A percentile compares a stretch with the other conserved stretches of the same genome.
Conservation (phyloP, 2,329 filamentous ascomycete species). For the Alternaria triticimaculans region DNA sequence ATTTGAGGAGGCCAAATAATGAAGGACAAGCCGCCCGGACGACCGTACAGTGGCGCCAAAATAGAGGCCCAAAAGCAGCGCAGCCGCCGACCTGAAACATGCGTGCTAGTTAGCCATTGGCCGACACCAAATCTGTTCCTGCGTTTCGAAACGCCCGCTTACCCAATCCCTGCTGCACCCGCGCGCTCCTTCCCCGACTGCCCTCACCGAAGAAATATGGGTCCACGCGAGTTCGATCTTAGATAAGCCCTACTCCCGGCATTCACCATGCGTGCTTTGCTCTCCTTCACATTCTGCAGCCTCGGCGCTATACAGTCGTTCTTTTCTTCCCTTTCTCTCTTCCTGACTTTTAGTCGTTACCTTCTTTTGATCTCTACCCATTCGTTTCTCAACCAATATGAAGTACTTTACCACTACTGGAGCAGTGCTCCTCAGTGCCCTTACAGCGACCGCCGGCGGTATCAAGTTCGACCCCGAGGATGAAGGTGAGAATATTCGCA, state of each 20-base stretch:
- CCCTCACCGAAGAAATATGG: not conserved
- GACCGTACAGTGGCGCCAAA: constrained; percentile 1
- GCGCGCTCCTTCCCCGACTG: constrained; percentile 25
- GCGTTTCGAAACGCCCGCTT: constrained; percentile 34
- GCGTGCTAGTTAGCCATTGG: constrained; percentile 23
- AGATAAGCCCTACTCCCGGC: constrained; percentile 13
- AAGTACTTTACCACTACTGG: constrained; percentile 38
- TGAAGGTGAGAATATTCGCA: constrained; percentile 20
- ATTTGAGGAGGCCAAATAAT: constrained; percentile 1
- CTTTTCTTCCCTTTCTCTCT: constrained; percentile 13
- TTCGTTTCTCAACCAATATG: constrained; percentile 34
- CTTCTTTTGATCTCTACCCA: constrained; percentile 8
- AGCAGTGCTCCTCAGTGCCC: constrained; percentile 46
- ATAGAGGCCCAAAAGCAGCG: constrained; percentile 10
- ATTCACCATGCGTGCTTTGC: constrained; percentile 23
- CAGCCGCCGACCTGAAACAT: constrained; percentile 25
- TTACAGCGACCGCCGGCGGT: constrained; percentile 34
- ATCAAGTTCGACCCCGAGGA: constrained; percentile 43
- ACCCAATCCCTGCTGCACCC: constrained; percentile 15
- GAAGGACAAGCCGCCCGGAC: constrained; percentile 6
- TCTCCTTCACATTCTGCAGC: constrained; percentile 24
- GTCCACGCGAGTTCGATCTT: constrained; percentile 9
- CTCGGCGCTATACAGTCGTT: constrained; percentile 29
- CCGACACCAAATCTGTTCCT: constrained; percentile 13
- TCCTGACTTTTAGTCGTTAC: constrained; percentile 8